Base-by-base conservation (phyloP, 495 filamentous ascomycete genomes). In the Hypoxylon crocopeplum region DNA sequence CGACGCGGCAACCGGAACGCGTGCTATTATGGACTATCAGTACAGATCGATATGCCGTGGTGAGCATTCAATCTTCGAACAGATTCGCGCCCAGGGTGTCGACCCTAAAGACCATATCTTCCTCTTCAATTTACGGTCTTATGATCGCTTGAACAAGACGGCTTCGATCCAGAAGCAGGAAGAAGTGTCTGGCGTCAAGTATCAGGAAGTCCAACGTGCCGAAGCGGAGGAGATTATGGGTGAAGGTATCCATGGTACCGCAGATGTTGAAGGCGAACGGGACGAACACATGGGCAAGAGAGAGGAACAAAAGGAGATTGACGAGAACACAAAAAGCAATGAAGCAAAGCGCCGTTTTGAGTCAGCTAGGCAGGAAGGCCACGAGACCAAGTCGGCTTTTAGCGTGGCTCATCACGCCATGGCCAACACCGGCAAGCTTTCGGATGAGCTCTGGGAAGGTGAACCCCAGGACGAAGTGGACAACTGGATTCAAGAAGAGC, bases 21-120 rank as follows among this genome's bases (percentile, higher is more conserved):
- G 91, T 51, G 92, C 92, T 2, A 98, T 97, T 68, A 98, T 98
- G 91, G 93, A 97, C 68, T 98, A 97, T 70, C 93, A 97, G 70
- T 98, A 93, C 75, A 97, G 94, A 70, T 94, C 91, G 1, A 96
- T 98, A 54, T 87, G 86, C 64, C 89, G 93, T 10, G 93, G 94
- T 1, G 86, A 96, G 62, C 79, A 97, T 69, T 96, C 90, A 8
- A 97, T 97, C 42, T 92, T 88, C 64, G 88, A 82, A 12, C 89
- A 89, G 62, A 85, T 97, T 21, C 72, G 79, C 17, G 87, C 86
- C 3, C 82, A 90, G 60, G 93, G 91, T 2, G 84, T 97, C 12
- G 83, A 97, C 62, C 91, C 94, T 0, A 83, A 59, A 60, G 71
- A 97, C 34, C 80, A 97, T 69, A 83, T 98, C 30, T 97, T 95